Base-by-base conservation (phyloP, 2,329 filamentous ascomycete species). In the Fusarium hainanense region DNA sequence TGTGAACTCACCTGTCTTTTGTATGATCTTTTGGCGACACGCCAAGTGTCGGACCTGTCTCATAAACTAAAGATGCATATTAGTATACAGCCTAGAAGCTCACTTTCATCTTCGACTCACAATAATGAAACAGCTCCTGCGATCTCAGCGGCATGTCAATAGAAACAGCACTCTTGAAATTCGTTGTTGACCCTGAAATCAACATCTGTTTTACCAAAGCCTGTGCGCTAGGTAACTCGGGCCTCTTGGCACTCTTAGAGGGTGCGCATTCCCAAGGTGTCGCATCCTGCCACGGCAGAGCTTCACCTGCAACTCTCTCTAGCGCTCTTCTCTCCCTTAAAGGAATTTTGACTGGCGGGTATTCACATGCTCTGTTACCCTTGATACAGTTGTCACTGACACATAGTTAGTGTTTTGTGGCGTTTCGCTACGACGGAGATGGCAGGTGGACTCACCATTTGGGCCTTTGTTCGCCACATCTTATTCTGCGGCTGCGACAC, bases 111-210 rank as follows among this genome's bases (percentile, higher is more conserved):
- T 16, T 8, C 2, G 1, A 14, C 55, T 7, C 27, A 66, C 63
- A 66, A 5, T 66, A 66, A 28, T 66, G 57, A n/a, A 66, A 66
- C 7, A 66, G 32, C 11, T 66, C 63, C 6, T 66, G 62, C 2
- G 63, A 66, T 32, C 47, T 43, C 13, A 66, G 18, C 3, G 63
- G 63, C 63, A 66, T 66, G 0, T 56, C 27, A 10, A 66, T 66
- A 4, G 63, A 21, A 4, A 66, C n/a, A 4, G 20, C 50, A 16
- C 50, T 37, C 18, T 37, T 30, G 3, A 60, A 4, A 10, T 37
- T 66, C 10, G 34, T 27, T 2, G 20, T 6, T 12, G 63, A 59
- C 2, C 37, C 32, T 2, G 61, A 60, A 18, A 60, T 32, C 6
- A 52, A 5, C 40, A 66, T 40, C 27, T 66, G 47, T 3, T n/a